Conservation (phyloP, 805 yeast species). For the Kazachstania viticola region DNA sequence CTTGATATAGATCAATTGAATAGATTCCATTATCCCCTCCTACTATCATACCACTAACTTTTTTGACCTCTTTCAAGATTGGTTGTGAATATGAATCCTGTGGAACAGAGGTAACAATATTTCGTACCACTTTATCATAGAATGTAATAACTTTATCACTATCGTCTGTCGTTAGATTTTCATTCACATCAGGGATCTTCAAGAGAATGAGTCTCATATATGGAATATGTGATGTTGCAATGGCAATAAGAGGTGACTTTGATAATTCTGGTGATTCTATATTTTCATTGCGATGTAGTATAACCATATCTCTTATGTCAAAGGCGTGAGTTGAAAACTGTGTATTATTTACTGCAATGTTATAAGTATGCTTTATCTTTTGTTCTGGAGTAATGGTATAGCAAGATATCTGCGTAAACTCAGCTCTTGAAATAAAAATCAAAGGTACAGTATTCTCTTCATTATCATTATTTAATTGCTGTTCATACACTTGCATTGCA, state of each 20-base stretch:
- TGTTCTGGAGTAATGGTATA: constrained; percentile 14
- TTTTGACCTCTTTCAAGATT: constrained; percentile 10
- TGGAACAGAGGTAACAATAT: constrained; percentile 20
- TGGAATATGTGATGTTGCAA: constrained; percentile 72
- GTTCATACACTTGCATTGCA: constrained; percentile 26
- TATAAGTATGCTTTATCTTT: constrained; percentile 28
- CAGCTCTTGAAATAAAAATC: constrained; percentile 46
- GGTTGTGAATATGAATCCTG: constrained; percentile 24
- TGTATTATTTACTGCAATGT: constrained; percentile 59
- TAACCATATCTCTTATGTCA: constrained; percentile 20
- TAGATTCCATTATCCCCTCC: constrained; percentile 20
- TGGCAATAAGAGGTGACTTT: constrained; percentile 29
- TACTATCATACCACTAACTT: constrained; percentile 14
- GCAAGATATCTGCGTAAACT: constrained; percentile 46
- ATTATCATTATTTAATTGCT: constrained; percentile 9
- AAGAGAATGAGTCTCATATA: constrained; percentile 57
- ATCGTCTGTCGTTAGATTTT: not conserved
- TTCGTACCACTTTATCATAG: constrained; percentile 18
- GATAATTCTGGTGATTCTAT: constrained; percentile 43
- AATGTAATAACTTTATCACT: constrained; percentile 3
- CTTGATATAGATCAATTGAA: constrained; percentile 18
- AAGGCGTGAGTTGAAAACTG: constrained; percentile 57
- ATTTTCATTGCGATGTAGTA: too few species aligned
- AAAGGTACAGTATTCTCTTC: constrained; percentile 21
- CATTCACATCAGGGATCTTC: constrained; percentile 27